These are phyloP conservation scores for Aegilops longissima DNA, from an alignment of 176 grass and related monocot genomes.

Conservation along the genomic window DNA sequence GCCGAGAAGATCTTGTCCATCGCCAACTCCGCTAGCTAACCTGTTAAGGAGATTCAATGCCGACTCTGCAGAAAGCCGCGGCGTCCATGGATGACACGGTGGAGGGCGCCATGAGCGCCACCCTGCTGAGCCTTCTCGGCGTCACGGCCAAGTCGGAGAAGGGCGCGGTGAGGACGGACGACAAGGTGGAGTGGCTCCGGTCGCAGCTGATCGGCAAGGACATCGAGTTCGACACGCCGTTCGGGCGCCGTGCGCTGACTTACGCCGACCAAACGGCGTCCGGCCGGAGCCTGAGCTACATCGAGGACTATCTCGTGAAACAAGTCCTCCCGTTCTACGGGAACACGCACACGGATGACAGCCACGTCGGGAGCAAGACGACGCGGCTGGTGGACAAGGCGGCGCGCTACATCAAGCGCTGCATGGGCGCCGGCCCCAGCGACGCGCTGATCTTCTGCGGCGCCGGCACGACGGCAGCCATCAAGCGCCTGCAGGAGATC, in stretches of 20 bases:
- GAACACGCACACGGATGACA: slow-evolving; percentile 84
- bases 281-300: slow-evolving; percentile 53
- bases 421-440: slow-evolving; percentile 56
- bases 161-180: not conserved
- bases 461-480: slow-evolving; percentile 58
- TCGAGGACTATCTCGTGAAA: slow-evolving; percentile 72
- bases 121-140: slow-evolving; percentile 37
- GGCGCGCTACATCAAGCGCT: slow-evolving; percentile 61
- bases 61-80: not conserved
- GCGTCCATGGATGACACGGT: not conserved
- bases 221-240: slow-evolving; percentile 63
- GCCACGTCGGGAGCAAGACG: slow-evolving; percentile 74
- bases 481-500: slow-evolving; percentile 82
- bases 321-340: slow-evolving; percentile 82
- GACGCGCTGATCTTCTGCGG: slow-evolving; percentile 75
- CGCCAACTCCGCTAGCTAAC: not conserved
- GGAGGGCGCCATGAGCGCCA: not conserved
- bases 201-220: slow-evolving; percentile 64
- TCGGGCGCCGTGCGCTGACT: slow-evolving; percentile 53
- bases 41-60: slow-evolving; percentile 8
- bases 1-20: not conserved
- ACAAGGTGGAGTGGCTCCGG: slow-evolving; percentile 59
- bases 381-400: slow-evolving; percentile 57
- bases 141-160: not conserved
- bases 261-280: slow-evolving; percentile 87